Base-by-base conservation (phyloP, 1,139 yeast genomes). In the Blastobotrys arbuscula region DNA sequence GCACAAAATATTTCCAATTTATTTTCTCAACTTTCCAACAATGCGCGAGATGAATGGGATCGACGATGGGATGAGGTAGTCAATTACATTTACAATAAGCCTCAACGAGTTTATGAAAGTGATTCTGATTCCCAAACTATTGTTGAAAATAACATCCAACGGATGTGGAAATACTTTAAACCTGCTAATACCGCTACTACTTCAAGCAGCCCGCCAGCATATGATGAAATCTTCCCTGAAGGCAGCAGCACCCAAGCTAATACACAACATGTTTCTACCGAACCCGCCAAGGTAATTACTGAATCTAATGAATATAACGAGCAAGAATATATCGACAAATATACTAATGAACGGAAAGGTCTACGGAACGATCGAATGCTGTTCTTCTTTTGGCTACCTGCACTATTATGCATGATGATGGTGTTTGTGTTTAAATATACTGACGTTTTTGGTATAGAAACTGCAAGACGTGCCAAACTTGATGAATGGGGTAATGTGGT, bases 351-450 rank as follows among this genome's bases (percentile, higher is more conserved):
- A 63, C 77, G 82, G 21, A 48, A 48, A 33, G 46, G 45, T 33
- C 79, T 84, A 55, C 81, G 79, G 57, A 84, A 86, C 59, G 97
- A 89, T 66, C 83, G 81, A 61, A 84, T 87, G 88, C 72, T 89
- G 57, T 69, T 87, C 48, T 84, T 87, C 64, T 88, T 89, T 74
- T 89, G 97, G 67, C 54, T 64, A 12, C 68, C 68, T 7, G 62
- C 62, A 18, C 51, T 62, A 15, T 59, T 64, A 43, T 53, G 57
- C 36, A 43, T 62, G 42, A 56, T 59, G 13, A 59, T 60, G 59
- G 44, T 59, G 28, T 60, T 41, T 15, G 31, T 30, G 21, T 19
- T 30, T 18, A 33, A 40, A 31, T 40, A 45, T 12, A 41, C 48
- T 16, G 48, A 42, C 9, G 13, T 19, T 10, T 26, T 24, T 20